Conservation (phyloP, 2,329 filamentous ascomycete genomes). For the Mollisia scopiformis region DNA sequence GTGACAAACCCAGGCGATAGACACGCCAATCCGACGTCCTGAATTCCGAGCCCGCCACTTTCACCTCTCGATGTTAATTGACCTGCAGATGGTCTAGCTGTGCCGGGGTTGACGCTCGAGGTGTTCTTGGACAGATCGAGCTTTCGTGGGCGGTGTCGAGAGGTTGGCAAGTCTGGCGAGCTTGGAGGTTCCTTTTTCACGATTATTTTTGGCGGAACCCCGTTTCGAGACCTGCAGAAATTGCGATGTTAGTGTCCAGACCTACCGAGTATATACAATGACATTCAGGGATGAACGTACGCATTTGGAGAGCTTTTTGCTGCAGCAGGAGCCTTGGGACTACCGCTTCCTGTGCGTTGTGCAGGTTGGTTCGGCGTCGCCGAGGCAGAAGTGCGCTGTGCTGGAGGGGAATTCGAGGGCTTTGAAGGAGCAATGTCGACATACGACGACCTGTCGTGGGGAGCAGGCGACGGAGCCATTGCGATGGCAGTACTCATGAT, state of each 20-base stretch:
- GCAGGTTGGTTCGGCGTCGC: constrained; percentile 47
- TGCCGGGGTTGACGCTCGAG: constrained; percentile 51
- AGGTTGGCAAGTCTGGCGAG: constrained; percentile 77
- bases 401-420: constrained; percentile 34
- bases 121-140: constrained; percentile 75
- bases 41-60: constrained; percentile 72
- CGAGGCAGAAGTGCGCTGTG: constrained; percentile 35
- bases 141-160: constrained; percentile 75
- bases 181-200: constrained; percentile 96
- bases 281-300: constrained; percentile 48
- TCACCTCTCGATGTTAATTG: constrained; percentile 74
- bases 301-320: constrained; percentile 61
- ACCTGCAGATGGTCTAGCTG: constrained; percentile 68
- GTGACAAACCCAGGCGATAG: constrained; percentile 95
- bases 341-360: constrained; percentile 56
- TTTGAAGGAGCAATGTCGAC: constrained; percentile 49
- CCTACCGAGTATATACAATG: constrained; percentile 17
- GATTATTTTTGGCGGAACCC: constrained; percentile 73
- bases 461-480: constrained; percentile 70
- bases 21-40: constrained; percentile 92
- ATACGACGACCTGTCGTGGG: constrained; percentile 64
- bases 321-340: constrained; percentile 49
- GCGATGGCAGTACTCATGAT: constrained; percentile 71
- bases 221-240: constrained; percentile 54
- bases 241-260: constrained; percentile 23